phyloP scores from a whole-genome alignment of 331 rosid genomes.

The Quercus lobata region DNA sequence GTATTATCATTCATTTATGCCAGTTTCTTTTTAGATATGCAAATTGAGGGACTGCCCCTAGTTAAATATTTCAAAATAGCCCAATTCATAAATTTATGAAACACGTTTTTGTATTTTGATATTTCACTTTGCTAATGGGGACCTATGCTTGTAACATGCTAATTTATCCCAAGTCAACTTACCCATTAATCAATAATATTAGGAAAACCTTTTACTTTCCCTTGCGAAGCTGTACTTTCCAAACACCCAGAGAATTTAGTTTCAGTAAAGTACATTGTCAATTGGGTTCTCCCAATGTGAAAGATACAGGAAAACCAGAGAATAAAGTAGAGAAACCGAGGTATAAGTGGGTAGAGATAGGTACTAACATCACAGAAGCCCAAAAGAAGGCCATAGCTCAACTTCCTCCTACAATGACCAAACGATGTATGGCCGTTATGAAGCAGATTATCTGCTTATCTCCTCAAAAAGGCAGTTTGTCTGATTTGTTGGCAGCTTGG shows the following conservation, averaged over 20 bases:
- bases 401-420: constrained; percentile 60
- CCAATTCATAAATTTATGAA: background rate
- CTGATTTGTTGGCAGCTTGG: constrained; percentile 68
- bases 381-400: constrained; percentile 57
- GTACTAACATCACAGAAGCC: constrained; percentile 35
- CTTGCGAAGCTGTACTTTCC: background rate
- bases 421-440: constrained; percentile 74
- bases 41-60: background rate
- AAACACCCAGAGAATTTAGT: constrained; percentile 16
- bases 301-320: constrained; percentile 28
- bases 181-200: constrained; percentile 16
- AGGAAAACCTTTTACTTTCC: constrained; percentile 16
- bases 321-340: constrained; percentile 24
- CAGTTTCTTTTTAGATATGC: background rate
- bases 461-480: constrained; percentile 36
- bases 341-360: constrained; percentile 60
- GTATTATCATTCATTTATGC: background rate
- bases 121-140: constrained; percentile 22
- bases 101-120: background rate
- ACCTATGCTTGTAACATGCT: constrained; percentile 26
- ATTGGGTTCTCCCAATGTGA: constrained; percentile 21
- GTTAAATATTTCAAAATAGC: background rate
- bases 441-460: constrained; percentile 83
- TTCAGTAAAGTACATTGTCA: constrained; percentile 23
- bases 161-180: constrained; percentile 23